Evolutionary conservation across 345 rosid genomes (phyloP), one percentile per base, ranked within the genome.

Genomic region (Trapa incisa): DNA sequence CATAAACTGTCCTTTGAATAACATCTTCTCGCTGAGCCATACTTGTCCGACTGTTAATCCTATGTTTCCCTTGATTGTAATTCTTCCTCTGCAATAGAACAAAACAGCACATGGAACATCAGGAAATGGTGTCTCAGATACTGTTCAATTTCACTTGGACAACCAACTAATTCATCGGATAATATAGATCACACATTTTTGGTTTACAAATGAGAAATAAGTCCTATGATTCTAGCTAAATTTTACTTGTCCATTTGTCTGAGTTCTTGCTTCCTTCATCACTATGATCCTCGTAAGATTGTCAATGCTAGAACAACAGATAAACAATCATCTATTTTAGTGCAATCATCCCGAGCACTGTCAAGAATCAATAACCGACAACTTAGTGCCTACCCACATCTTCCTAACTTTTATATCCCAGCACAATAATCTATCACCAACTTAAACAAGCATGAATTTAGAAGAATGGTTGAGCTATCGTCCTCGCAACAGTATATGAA

Each of bases 11-110:
- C 83, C 91, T 79, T 22, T 91, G 79, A 63, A 92, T 87, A 50
- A 92, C 77, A 71, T 92, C 98, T 38, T 92, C 96, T 47, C 85
- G 71, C 82, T 92, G 98, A 69, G 98, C 98, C 89, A 83, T 80
- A 80, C 86, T 84, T 65, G 96, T 92, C 70, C 96, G 74, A 73
- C 84, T 80, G 62, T 86, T 92, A 78, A 82, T 72, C 68, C 89
- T 86, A 16, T 92, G 75, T 72, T 74, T 89, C 68, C 89, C 96
- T 80, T 87, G 98, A 74, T 79, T 76, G 57, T 65, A 86, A 65
- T 47, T 83, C 76, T 86, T 89, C 87, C 85, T 91, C 94, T 89
- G 78, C 65, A 56, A 66, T 50, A n/a, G 48, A 47, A 60, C 38
- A 38, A 22, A 52, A 62, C 37, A 39, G 53, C 64, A 68, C 35